These are phyloP conservation scores for Fusarium virguliforme DNA, from an alignment of 2,329 filamentous ascomycete species.

Conservation along the genomic window DNA sequence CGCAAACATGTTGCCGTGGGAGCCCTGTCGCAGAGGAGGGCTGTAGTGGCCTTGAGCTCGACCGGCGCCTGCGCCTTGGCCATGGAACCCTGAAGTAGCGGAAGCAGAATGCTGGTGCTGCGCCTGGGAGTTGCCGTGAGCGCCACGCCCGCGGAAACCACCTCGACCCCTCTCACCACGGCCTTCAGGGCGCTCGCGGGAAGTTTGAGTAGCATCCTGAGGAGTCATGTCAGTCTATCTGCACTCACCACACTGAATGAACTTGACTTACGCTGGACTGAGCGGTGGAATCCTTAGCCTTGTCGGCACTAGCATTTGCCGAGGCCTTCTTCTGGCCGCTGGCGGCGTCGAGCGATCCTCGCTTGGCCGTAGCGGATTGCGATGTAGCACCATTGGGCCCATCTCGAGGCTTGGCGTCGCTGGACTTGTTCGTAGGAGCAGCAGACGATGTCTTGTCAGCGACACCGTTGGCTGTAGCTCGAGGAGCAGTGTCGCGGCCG, in stretches of 20 bases:
- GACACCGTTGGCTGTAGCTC: constrained; percentile 56
- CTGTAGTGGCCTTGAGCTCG: constrained; percentile 61
- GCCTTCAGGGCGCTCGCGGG: constrained; percentile 57
- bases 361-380: constrained; percentile 61
- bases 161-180: constrained; percentile 62
- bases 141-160: constrained; percentile 64
- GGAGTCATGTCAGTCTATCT: constrained; percentile 20
- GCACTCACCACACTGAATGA: not conserved
- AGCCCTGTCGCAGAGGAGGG: constrained; percentile 62
- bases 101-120: constrained; percentile 55
- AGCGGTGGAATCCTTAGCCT: constrained; percentile 60
- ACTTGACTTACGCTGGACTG: constrained; percentile 59
- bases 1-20: constrained; percentile 56
- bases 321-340: constrained; percentile 62
- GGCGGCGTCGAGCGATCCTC: constrained; percentile 61
- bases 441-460: constrained; percentile 58
- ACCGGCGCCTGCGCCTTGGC: constrained; percentile 56
- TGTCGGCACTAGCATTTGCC: constrained; percentile 55
- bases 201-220: constrained; percentile 51
- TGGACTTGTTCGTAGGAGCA: constrained; percentile 52
- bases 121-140: constrained; percentile 58
- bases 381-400: constrained; percentile 58
- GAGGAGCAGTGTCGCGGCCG: constrained; percentile 56
- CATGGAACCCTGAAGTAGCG: constrained; percentile 50
- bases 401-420: constrained; percentile 58